Evolutionary conservation across 352 stramenopile genomes (phyloP), one percentile per base, ranked within the genome.

Genomic region (Globisporangium middletonii): DNA sequence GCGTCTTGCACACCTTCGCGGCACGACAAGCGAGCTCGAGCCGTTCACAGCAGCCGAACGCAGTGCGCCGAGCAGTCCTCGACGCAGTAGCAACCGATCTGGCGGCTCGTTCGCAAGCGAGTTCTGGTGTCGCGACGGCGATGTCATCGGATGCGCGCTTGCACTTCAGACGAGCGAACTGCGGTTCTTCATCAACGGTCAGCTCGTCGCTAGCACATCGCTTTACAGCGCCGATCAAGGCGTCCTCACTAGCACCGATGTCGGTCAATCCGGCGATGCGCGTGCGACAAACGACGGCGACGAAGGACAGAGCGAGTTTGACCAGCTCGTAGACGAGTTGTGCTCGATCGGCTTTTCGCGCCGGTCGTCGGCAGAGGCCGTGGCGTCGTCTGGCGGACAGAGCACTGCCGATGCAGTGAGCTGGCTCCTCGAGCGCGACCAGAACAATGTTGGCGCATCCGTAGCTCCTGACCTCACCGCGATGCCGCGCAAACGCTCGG

Each of bases 121-220:
- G 49, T 60, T 88, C 57, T 80, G 79, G 50, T 65, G 55, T 59
- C 69, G 72, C 9, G 60, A 72, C 33, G 73, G 78, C 0, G 78
- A 91, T 46, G 68, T 87, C 5, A 63, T 91, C 41, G 78, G 81
- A 0, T 91, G 81, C 18, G 65, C 74, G 5, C 60, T 78, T 26
- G 62, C 59, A 23, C 47, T 66, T 19, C 47, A 57, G 12, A 72
- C 56, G 13, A 64, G 57, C 2, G 62, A 71, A n/a, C 59, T 89
- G 60, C 55, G 47, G 7, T 89, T 88, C 63, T 88, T 71, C 50
- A 50, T 89, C n/a, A 91, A 91, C 33, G 81, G 81, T 7, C 59
- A 69, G 7, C 38, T 69, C 0, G 59, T 87, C 23, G 67, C 64
- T 0, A 47, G 64, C 26, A 60, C 13, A 54, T 8, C 63, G 9